Percentiles rank a stretch among this genome's conserved stretches.
These are phyloP conservation scores for Rhizomucor pusillus DNA, from an alignment of 371 early-diverging fungal species.

Conservation along the genomic window DNA sequence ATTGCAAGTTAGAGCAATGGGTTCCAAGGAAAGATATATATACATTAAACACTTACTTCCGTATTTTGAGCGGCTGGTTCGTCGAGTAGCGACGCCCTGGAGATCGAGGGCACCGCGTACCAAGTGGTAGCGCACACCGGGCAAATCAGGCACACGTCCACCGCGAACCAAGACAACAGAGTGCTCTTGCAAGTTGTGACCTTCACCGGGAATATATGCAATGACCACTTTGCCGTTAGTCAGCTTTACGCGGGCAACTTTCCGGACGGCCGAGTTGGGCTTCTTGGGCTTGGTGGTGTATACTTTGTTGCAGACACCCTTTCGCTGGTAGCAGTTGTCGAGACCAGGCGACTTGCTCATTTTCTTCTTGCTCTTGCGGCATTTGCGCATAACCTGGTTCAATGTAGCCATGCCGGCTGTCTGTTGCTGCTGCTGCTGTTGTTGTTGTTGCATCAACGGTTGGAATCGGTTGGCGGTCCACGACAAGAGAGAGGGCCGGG, in stretches of 20 bases:
- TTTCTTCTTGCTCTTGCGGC: conserved; percentile 70
- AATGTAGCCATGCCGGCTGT: conserved; percentile 80
- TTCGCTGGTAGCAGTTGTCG: conserved; percentile 83
- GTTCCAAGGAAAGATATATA: too few species aligned
- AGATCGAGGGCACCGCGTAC: conserved; percentile 93
- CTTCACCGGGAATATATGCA: conserved; percentile 98
- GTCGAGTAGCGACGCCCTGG: conserved; percentile 89
- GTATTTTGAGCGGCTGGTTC: conserved; percentile 88
- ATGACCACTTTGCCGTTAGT: conserved; percentile 86
- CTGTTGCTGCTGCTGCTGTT: conserved; percentile 45
- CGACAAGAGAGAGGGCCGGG: too few species aligned
- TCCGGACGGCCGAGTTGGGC: conserved; percentile 91
- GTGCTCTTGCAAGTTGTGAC: conserved; percentile 97
- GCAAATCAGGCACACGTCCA: conserved; percentile 93
- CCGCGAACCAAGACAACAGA: conserved; percentile 94
- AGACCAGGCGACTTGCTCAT: conserved; percentile 85
- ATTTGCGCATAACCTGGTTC: conserved; percentile 91
- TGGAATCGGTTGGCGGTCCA: too few species aligned
- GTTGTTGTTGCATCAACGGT: not conserved
- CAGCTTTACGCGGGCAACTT: conserved; percentile 82
- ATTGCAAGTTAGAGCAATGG: not conserved
- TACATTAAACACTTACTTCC: conserved; percentile 64
- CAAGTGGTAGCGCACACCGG: conserved; percentile 96
- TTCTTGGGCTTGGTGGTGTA: conserved; percentile 93
- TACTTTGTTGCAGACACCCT: conserved; percentile 94